phyloP scores from a whole-genome alignment of 2,329 filamentous ascomycete genomes.

The Neofusicoccum ribis region DNA sequence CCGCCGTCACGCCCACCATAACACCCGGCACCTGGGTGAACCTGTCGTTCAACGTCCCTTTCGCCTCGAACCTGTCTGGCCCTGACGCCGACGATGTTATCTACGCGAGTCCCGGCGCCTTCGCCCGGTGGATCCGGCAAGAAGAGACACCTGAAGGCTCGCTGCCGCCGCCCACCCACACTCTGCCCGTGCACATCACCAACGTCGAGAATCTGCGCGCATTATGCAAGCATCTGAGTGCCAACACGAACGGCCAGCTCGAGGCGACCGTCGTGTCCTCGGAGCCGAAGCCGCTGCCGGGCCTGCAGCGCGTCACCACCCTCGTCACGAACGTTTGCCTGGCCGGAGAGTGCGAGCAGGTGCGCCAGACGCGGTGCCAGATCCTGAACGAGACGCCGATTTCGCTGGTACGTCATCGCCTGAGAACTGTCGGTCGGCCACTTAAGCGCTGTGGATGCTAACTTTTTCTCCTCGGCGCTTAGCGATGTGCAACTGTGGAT shows the following conservation, averaged over 20 bases:
- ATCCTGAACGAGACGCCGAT: slow-evolving; percentile 92
- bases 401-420: slow-evolving; percentile 63
- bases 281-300: slow-evolving; percentile 65
- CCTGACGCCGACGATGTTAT: slow-evolving; percentile 94
- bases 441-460: slow-evolving; percentile 28
- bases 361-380: slow-evolving; percentile 84
- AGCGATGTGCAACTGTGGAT: slow-evolving; percentile 93
- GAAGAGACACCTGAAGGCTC: slow-evolving; percentile 76
- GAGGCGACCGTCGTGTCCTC: slow-evolving; percentile 83
- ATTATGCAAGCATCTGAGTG: slow-evolving; percentile 79
- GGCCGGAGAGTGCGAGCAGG: slow-evolving; percentile 81
- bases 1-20: slow-evolving; percentile 60
- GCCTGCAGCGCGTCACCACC: slow-evolving; percentile 52
- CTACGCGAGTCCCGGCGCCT: slow-evolving; percentile 83
- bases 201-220: slow-evolving; percentile 79
- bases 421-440: not conserved
- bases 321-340: slow-evolving; percentile 82
- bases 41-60: slow-evolving; percentile 96
- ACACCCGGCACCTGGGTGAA: slow-evolving; percentile 77
- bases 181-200: slow-evolving; percentile 86
- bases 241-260: slow-evolving; percentile 62
- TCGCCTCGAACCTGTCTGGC: slow-evolving; percentile 86
- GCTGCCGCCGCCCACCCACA: slow-evolving; percentile 68
- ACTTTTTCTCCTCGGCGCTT: slow-evolving; percentile 24
- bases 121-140: slow-evolving; percentile 90